These are phyloP conservation scores for Capronia americana DNA, from an alignment of 2,329 filamentous ascomycete genomes.

Conservation along the genomic window DNA sequence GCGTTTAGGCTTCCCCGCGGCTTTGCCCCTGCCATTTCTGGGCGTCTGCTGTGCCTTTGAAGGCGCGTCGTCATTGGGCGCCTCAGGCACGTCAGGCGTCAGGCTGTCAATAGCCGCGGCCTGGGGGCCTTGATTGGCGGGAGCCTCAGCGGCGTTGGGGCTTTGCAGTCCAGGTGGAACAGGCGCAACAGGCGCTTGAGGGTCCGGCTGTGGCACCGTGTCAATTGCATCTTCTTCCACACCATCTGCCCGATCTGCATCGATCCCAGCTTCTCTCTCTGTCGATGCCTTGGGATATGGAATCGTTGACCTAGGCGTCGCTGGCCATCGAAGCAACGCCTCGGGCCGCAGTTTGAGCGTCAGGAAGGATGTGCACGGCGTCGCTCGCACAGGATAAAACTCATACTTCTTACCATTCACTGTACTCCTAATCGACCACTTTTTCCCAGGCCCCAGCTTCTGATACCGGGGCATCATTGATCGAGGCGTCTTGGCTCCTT, in stretches of 20 bases:
- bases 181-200: background rate
- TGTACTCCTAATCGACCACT: background rate
- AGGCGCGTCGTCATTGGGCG: background rate
- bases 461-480: background rate
- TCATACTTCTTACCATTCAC: conserved; percentile 10
- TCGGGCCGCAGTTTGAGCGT: conserved; percentile 9
- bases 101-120: background rate
- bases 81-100: background rate
- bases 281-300: conserved; percentile 1
- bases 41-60: conserved; percentile 6
- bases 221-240: conserved; percentile 8
- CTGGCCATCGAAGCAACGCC: conserved; percentile 12
- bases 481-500: conserved; percentile 16
- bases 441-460: background rate
- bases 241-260: background rate
- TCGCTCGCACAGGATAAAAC: conserved; percentile 4
- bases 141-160: background rate
- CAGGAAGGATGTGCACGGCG: conserved; percentile 11
- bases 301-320: conserved; percentile 6
- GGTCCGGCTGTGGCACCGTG: background rate
- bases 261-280: background rate
- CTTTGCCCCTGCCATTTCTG: conserved; percentile 7
- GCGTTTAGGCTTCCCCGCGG: conserved; percentile 2
- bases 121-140: background rate
- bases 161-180: background rate